Conservation (phyloP, 176 grass and related monocot genomes). For the Echinochloa phyllopogon region DNA sequence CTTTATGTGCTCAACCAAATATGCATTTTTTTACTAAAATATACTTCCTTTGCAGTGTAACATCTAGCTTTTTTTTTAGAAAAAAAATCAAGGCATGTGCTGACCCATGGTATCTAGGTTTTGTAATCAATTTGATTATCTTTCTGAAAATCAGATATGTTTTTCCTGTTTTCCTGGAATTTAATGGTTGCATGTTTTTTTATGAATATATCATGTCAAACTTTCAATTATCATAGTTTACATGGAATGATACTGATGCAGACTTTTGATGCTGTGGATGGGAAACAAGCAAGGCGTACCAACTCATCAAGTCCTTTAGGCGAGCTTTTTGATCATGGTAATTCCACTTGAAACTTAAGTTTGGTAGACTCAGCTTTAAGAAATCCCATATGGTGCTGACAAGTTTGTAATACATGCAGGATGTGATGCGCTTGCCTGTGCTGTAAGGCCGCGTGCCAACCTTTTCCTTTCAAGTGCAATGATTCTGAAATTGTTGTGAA, state of each 20-base stretch:
- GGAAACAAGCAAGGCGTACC: conserved; percentile 95
- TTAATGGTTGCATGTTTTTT: not conserved
- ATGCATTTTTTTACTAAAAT: not conserved
- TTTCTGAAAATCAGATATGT: not conserved
- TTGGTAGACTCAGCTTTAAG: conserved; percentile 24
- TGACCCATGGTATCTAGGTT: not conserved
- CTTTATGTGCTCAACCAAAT: conserved; percentile 19
- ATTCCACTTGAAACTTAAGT: conserved; percentile 11
- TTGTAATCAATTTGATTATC: conserved; percentile 2
- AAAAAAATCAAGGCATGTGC: not conserved
- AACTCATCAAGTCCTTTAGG: conserved; percentile 98
- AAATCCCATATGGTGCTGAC: conserved; percentile 30
- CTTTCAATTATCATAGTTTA: not conserved
- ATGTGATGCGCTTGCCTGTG: conserved; percentile 97
- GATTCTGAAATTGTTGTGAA: conserved; percentile 16
- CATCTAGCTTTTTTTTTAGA: conserved; percentile 1
- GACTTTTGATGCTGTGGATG: conserved; percentile 99
- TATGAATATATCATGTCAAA: conserved; percentile 15
- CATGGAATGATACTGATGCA: conserved; percentile 35
- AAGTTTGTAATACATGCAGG: conserved; percentile 58
- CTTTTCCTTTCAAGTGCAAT: not conserved
- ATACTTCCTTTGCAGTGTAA: not conserved
- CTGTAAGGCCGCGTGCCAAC: conserved; percentile 65
- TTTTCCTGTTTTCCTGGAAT: not conserved
- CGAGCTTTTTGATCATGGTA: conserved; percentile 99